These are phyloP conservation scores for Lachnellula occidentalis DNA, from an alignment of 2,329 filamentous ascomycete species.

Conservation along the genomic window DNA sequence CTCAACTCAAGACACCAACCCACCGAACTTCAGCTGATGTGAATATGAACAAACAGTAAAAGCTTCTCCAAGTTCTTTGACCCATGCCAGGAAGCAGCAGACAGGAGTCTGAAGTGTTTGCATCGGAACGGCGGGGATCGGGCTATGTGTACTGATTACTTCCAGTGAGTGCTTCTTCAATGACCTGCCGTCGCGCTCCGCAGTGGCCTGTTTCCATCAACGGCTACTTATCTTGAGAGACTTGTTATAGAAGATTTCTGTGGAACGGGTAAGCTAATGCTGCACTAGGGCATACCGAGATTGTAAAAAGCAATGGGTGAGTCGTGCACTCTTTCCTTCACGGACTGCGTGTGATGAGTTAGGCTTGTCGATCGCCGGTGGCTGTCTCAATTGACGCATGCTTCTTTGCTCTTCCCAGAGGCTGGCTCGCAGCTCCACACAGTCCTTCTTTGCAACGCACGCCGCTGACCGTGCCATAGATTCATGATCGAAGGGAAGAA, in stretches of 20 bases:
- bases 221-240: not conserved
- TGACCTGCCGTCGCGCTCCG: not conserved
- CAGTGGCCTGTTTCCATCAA: no score
- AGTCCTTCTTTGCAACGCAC: not conserved
- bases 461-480: slow-evolving; percentile 28
- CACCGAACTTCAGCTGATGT: not conserved
- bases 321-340: slow-evolving; percentile 21
- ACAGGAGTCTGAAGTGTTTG: slow-evolving; percentile 79
- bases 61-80: slow-evolving; percentile 85
- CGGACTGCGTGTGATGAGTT: not conserved
- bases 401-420: not conserved
- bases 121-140: slow-evolving; percentile 82
- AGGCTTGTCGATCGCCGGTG: not conserved
- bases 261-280: slow-evolving; percentile 1
- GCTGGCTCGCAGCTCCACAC: not conserved
- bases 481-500: slow-evolving; percentile 40
- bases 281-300: slow-evolving; percentile 76
- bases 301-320: slow-evolving; percentile 92
- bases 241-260: not conserved
- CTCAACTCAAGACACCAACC: not conserved
- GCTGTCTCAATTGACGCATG: not conserved
- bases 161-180: slow-evolving; percentile 64
- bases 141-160: slow-evolving; percentile 90
- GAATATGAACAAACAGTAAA: slow-evolving; percentile 54
- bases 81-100: slow-evolving; percentile 88